Conservation (phyloP, 2,329 filamentous ascomycete genomes). For the Cercospora berteroae region DNA sequence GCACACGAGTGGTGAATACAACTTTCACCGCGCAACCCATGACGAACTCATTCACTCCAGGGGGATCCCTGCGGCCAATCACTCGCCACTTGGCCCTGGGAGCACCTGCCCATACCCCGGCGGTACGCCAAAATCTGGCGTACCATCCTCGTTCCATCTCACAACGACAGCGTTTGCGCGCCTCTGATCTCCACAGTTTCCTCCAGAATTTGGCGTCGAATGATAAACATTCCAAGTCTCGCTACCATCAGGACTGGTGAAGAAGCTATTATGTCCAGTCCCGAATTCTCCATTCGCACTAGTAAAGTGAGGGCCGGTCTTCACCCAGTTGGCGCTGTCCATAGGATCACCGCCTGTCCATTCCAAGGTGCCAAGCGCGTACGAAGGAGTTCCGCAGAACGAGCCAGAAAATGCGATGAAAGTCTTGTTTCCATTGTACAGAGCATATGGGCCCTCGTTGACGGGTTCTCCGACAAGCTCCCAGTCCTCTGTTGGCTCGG, state of each 20-base stretch:
- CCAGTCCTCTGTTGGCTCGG: slow-evolving; percentile 52
- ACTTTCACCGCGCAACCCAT: neutral
- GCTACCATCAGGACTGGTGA: slow-evolving; percentile 54
- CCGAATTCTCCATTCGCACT: slow-evolving; percentile 55
- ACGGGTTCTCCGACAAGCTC: slow-evolving; percentile 52
- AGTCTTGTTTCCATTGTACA: slow-evolving; percentile 55
- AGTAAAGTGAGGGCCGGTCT: slow-evolving; percentile 53
- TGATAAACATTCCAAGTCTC: slow-evolving; percentile 59
- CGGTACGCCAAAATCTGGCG: slow-evolving; percentile 52
- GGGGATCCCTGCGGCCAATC: neutral
- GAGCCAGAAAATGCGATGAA: slow-evolving; percentile 56
- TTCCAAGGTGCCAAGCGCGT: slow-evolving; percentile 54
- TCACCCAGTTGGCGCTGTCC: slow-evolving; percentile 49
- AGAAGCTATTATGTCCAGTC: slow-evolving; percentile 46
- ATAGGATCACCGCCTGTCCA: slow-evolving; percentile 55
- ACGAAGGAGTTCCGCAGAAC: slow-evolving; percentile 57
- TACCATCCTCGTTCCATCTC: slow-evolving; percentile 52
- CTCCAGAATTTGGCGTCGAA: slow-evolving; percentile 50
- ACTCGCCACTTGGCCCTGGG: slow-evolving; percentile 24
- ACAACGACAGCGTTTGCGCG: slow-evolving; percentile 56
- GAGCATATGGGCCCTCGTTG: slow-evolving; percentile 55
- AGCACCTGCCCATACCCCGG: slow-evolving; percentile 31
- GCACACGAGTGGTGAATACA: neutral
- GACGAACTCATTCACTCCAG: neutral
- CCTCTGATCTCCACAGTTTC: slow-evolving; percentile 53